phyloP scores from a whole-genome alignment of 257 asterid genomes.

The Vinca minor region DNA sequence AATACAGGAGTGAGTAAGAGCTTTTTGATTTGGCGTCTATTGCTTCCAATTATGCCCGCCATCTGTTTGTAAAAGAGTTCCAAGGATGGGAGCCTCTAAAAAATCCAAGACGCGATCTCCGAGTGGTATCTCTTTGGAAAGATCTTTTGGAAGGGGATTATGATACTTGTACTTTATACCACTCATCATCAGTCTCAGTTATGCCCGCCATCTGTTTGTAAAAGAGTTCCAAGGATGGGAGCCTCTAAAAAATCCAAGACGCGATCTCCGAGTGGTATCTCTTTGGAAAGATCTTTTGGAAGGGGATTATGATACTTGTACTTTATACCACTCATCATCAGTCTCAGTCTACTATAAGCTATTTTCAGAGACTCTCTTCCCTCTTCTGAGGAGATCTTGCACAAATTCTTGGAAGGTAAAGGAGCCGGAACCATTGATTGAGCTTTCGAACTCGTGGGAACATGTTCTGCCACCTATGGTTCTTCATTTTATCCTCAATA shows the following conservation, averaged over 20 bases:
- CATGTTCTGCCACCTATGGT: conserved; percentile 41
- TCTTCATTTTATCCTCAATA: conserved; percentile 42
- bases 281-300: conserved; percentile 49
- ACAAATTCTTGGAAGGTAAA: conserved; percentile 64
- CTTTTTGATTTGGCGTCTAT: neutral
- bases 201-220: conserved; percentile 21
- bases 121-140: too few species aligned
- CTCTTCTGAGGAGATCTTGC: conserved; percentile 63
- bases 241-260: conserved; percentile 60
- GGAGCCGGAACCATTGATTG: conserved; percentile 60
- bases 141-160: too few species aligned
- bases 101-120: conserved; percentile 48
- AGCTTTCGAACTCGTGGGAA: conserved; percentile 59
- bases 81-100: conserved; percentile 79
- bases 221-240: conserved; percentile 69
- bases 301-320: conserved; percentile 33
- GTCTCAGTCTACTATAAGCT: conserved; percentile 54
- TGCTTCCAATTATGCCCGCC: neutral
- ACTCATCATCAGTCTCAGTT: too few species aligned
- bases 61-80: conserved; percentile 38
- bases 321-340: conserved; percentile 32
- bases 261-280: conserved; percentile 41
- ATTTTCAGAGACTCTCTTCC: conserved; percentile 59
- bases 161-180: too few species aligned
- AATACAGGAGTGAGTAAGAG: neutral